Evolutionary conservation across 2,329 filamentous ascomycete genomes (phyloP).

Genomic region (Rhinocladiella similis): DNA sequence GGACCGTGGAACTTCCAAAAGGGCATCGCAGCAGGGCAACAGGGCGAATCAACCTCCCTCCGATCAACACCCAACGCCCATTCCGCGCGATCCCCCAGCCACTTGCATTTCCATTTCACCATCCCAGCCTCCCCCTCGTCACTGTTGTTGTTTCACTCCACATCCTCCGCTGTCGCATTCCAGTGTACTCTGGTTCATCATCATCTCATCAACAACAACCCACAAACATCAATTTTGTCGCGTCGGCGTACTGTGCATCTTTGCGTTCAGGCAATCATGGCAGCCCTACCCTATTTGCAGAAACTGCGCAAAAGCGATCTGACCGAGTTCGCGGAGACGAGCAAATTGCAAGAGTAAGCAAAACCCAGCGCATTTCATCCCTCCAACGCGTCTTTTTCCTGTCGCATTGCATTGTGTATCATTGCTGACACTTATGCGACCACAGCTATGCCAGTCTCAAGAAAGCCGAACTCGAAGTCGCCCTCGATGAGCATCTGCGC

Average conservation of each 20-base stretch:
- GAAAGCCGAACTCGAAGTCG: constrained; percentile 59
- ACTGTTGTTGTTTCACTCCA: constrained; percentile 5
- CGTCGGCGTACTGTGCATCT: not conserved
- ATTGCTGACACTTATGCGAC: constrained; percentile 27
- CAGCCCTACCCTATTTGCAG: constrained; percentile 69
- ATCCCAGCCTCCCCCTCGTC: constrained; percentile 17
- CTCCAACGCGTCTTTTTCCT: constrained; percentile 16
- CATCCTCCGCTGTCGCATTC: constrained; percentile 7
- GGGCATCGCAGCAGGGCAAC: too few relatives aligned
- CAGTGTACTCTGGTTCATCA: not conserved
- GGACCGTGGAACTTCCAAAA: not conserved
- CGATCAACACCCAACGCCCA: not conserved
- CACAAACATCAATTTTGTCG: constrained; percentile 1
- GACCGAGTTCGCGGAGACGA: constrained; percentile 67
- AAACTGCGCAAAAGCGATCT: constrained; percentile 82
- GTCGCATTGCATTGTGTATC: constrained; percentile 12
- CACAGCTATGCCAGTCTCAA: constrained; percentile 25
- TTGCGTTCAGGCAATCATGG: constrained; percentile 53
- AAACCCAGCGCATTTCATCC: not conserved
- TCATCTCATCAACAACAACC: not conserved
- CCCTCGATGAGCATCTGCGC: constrained; percentile 71
- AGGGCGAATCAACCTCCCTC: not conserved
- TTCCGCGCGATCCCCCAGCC: constrained; percentile 14
- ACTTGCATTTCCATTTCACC: constrained; percentile 13
- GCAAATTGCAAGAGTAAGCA: constrained; percentile 62